Percentiles rank a stretch among this genome's conserved stretches.
Conservation (phyloP, 208 protist genomes). For the Wallacemonas collosoma region DNA sequence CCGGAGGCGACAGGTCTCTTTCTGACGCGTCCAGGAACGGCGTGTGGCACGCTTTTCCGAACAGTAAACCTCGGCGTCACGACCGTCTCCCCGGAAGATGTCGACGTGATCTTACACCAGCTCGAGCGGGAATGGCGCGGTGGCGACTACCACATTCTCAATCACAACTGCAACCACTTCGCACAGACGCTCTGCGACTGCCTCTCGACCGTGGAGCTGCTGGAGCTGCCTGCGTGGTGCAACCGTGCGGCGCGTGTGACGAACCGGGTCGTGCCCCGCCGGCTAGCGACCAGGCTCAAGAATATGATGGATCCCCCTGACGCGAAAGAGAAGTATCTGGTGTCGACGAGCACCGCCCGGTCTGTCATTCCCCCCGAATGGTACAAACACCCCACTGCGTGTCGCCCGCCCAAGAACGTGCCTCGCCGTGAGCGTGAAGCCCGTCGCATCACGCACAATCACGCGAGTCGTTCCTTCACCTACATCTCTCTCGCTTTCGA, state of each 20-base stretch:
- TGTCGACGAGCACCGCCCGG: slow-evolving; percentile 29
- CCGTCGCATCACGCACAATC: background rate
- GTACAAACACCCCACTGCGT: slow-evolving; percentile 71
- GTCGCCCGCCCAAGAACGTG: slow-evolving; percentile 52
- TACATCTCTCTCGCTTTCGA: background rate
- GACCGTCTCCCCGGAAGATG: slow-evolving; percentile 72
- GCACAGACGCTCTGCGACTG: slow-evolving; percentile 78
- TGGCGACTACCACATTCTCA: slow-evolving; percentile 86
- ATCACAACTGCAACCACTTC: slow-evolving; percentile 94
- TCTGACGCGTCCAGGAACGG: slow-evolving; percentile 68
- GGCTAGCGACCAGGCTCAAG: slow-evolving; percentile 75
- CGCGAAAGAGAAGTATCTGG: slow-evolving; percentile 26
- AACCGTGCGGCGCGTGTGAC: slow-evolving; percentile 85
- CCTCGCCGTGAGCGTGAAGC: background rate
- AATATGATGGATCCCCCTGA: slow-evolving; percentile 56
- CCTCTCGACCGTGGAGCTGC: slow-evolving; percentile 70
- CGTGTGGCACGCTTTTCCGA: slow-evolving; percentile 62
- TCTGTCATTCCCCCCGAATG: slow-evolving; percentile 77
- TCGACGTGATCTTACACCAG: slow-evolving; percentile 83
- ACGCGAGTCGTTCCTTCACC: slow-evolving; percentile 7
- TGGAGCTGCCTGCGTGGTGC: slow-evolving; percentile 82
- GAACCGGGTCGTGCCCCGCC: slow-evolving; percentile 66
- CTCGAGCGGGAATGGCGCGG: slow-evolving; percentile 89
- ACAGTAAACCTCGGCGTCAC: slow-evolving; percentile 78
- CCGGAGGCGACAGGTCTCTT: slow-evolving; percentile 75